Percentiles rank a stretch among this genome's conserved stretches.
Conservation (phyloP, 768 basidiomycete species). For the Auricularia auricula-judae region DNA sequence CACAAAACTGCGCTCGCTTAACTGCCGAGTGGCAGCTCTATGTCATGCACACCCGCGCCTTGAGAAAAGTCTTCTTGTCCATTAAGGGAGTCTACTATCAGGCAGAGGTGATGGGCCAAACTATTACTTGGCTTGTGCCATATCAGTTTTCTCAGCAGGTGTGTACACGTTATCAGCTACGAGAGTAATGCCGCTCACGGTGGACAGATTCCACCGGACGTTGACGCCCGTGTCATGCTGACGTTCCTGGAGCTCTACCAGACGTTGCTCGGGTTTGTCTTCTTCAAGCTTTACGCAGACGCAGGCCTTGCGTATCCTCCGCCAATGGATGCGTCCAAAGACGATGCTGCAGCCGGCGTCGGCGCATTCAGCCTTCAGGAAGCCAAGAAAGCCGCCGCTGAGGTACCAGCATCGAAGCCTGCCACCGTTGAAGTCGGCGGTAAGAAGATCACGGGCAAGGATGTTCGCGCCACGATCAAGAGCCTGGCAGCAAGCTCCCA, state of each 20-base stretch:
- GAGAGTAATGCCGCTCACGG: conserved; percentile 6
- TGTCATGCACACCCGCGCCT: conserved; percentile 73
- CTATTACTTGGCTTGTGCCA: conserved; percentile 90
- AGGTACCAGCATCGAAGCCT: conserved; percentile 13
- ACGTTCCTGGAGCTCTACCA: conserved; percentile 98
- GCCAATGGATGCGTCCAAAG: conserved; percentile 68
- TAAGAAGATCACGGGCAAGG: conserved; percentile 43
- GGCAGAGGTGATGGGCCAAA: conserved; percentile 87
- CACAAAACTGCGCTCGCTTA: conserved; percentile 83
- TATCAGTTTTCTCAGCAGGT: conserved; percentile 96
- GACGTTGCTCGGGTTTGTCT: conserved; percentile 87
- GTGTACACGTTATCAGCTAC: conserved; percentile 15
- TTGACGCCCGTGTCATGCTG: conserved; percentile 95
- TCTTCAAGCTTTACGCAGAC: conserved; percentile 98
- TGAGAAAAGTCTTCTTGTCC: conserved; percentile 87
- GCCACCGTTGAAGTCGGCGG: conserved; percentile 26
- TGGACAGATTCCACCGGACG: conserved; percentile 77
- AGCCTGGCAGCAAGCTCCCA: conserved; percentile 21
- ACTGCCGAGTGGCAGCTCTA: conserved; percentile 96
- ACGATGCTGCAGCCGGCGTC: conserved; percentile 78
- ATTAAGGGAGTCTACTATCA: conserved; percentile 99
- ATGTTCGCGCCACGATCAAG: conserved; percentile 40
- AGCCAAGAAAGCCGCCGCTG: conserved; percentile 13
- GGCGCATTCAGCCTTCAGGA: conserved; percentile 75
- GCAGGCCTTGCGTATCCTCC: conserved; percentile 91